phyloP scores from a whole-genome alignment of 352 stramenopile genomes.

The Globisporangium cystogenes region DNA sequence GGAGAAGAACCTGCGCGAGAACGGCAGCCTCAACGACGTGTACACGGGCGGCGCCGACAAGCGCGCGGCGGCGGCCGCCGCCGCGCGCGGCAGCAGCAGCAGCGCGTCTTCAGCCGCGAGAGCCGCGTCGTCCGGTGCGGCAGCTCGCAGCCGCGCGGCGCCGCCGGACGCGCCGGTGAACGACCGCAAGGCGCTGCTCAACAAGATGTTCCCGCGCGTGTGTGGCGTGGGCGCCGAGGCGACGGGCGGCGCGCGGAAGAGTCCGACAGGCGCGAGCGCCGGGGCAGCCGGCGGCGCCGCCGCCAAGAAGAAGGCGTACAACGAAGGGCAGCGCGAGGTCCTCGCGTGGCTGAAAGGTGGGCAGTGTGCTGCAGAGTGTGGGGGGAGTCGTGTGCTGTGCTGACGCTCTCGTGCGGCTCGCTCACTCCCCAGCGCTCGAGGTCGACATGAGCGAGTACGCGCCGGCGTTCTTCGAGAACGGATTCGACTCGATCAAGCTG shows the following conservation, averaged over 20 bases:
- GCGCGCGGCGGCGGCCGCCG: neutral
- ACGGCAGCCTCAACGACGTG: conserved; percentile 16
- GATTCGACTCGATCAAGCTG: conserved; percentile 85
- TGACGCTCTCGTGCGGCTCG: neutral
- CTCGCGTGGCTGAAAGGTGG: conserved; percentile 64
- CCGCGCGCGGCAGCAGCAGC: neutral
- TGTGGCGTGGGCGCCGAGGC: conserved; percentile 32
- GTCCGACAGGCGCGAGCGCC: conserved; percentile 8
- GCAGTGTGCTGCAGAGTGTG: no score
- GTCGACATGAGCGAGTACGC: conserved; percentile 85
- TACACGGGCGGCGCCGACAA: neutral
- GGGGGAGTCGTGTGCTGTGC: no score
- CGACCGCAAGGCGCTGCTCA: conserved; percentile 59
- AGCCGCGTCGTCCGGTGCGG: neutral
- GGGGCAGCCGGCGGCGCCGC: conserved; percentile 12
- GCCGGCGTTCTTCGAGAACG: conserved; percentile 83
- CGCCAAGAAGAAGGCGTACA: conserved; percentile 48
- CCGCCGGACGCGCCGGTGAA: conserved; percentile 14
- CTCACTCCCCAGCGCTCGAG: conserved; percentile 32
- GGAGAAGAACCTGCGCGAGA: conserved; percentile 18
- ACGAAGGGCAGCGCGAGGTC: conserved; percentile 73
- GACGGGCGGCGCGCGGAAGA: conserved; percentile 26
- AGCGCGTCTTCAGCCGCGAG: neutral
- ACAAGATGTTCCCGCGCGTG: conserved; percentile 80
- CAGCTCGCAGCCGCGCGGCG: neutral